phyloP scores from a whole-genome alignment of 129 eudicot species.

The Helichrysum umbraculigerum region DNA sequence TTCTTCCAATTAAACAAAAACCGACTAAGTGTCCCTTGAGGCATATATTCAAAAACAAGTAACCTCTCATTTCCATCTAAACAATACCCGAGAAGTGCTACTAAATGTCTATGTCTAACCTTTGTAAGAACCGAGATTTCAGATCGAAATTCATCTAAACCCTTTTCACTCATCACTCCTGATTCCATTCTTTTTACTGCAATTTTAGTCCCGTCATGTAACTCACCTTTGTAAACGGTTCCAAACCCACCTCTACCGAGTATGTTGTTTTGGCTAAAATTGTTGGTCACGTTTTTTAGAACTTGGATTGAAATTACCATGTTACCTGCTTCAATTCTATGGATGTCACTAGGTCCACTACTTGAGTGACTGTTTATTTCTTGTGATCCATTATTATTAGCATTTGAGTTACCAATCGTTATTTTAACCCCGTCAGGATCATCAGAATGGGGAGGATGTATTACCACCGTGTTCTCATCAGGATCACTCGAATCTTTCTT shows the following conservation, averaged over 20 bases:
- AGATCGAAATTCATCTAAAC: constrained; percentile 69
- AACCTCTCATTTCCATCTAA: constrained; percentile 72
- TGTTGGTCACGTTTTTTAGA: constrained; percentile 68
- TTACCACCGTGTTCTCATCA: constrained; percentile 32
- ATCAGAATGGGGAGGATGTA: constrained; percentile 72
- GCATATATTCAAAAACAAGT: constrained; percentile 86
- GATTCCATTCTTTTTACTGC: constrained; percentile 97
- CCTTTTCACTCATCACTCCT: constrained; percentile 64
- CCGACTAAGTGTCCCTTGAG: constrained; percentile 88
- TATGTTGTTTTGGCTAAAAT: constrained; percentile 73
- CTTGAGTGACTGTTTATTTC: constrained; percentile 54
- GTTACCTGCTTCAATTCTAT: constrained; percentile 64
- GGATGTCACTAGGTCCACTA: constrained; percentile 51
- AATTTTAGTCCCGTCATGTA: constrained; percentile 86
- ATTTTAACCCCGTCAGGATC: constrained; percentile 55
- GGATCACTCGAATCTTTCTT: constrained; percentile 31
- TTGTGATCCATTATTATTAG: constrained; percentile 29
- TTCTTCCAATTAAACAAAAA: constrained; percentile 75
- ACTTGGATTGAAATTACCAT: constrained; percentile 81
- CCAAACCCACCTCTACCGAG: constrained; percentile 98
- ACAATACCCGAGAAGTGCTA: constrained; percentile 85
- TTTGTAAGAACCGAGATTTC: constrained; percentile 89
- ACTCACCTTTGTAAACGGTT: constrained; percentile 90
- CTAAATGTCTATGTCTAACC: constrained; percentile 88
- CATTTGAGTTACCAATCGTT: constrained; percentile 51